phyloP scores from a whole-genome alignment of 768 basidiomycete species.

The Kwoniella europaea region DNA sequence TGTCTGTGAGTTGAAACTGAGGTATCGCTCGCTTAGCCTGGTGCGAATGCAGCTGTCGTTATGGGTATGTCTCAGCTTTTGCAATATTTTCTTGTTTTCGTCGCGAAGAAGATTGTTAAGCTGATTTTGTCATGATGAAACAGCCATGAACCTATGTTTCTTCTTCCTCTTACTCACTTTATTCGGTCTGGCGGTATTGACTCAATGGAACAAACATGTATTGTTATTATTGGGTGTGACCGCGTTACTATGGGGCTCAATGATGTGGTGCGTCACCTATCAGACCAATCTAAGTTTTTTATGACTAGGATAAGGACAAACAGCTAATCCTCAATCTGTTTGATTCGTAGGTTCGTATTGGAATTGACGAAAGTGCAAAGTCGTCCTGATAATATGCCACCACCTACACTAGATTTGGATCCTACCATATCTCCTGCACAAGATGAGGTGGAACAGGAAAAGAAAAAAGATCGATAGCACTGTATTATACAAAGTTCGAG shows the following conservation, averaged over 20 bases:
- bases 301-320: too few relatives aligned
- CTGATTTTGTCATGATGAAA: neutral
- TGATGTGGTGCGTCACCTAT: conserved; percentile 48
- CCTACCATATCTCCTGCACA: neutral
- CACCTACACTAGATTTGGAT: conserved; percentile 9
- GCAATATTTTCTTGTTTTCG: neutral
- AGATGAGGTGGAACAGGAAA: conserved; percentile 9
- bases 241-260: conserved; percentile 49
- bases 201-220: conserved; percentile 53
- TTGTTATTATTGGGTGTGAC: conserved; percentile 47
- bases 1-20: neutral
- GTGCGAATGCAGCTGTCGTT: conserved; percentile 50
- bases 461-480: conserved; percentile 41
- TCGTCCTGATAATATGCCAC: conserved; percentile 49
- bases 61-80: conserved; percentile 38
- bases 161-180: conserved; percentile 51
- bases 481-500: neutral
- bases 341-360: conserved; percentile 45
- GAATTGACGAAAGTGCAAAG: conserved; percentile 49
- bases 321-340: neutral
- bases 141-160: conserved; percentile 57
- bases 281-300: too few relatives aligned
- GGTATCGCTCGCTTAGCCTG: conserved; percentile 35
- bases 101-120: neutral
- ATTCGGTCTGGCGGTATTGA: conserved; percentile 51